phyloP scores from a whole-genome alignment of 257 asterid species.

The Nicotiana obtusifolia region DNA sequence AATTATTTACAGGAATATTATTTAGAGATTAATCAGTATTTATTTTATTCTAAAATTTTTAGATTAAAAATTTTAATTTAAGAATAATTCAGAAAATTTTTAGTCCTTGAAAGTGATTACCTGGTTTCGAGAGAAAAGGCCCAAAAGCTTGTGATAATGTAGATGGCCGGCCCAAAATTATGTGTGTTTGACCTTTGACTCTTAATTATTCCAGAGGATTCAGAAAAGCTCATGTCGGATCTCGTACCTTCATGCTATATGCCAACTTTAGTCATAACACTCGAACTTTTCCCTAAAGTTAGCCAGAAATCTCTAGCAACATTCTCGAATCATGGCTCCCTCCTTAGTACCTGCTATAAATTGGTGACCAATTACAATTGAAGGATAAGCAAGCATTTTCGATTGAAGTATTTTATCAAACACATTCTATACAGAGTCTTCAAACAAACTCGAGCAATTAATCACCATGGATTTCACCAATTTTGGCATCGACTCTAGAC shows the following conservation, averaged over 20 bases:
- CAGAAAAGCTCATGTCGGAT: neutral
- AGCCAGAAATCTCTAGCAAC: neutral
- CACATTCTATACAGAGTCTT: neutral
- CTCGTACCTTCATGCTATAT: neutral
- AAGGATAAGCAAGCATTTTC: too few relatives aligned
- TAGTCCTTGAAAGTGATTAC: too few relatives aligned
- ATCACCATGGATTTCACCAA: slow-evolving; percentile 23
- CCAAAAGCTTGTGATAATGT: too few relatives aligned
- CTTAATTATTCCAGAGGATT: neutral
- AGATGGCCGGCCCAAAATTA: neutral
- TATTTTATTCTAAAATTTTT: too few relatives aligned
- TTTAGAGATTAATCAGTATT: too few relatives aligned
- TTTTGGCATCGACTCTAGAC: slow-evolving; percentile 16
- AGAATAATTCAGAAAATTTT: too few relatives aligned
- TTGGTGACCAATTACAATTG: too few relatives aligned
- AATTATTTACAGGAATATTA: too few relatives aligned
- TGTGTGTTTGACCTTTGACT: neutral
- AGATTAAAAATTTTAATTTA: too few relatives aligned
- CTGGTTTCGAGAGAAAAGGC: too few relatives aligned
- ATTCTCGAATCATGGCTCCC: neutral
- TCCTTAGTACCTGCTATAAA: neutral
- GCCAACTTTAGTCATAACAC: neutral
- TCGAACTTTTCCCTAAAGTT: neutral
- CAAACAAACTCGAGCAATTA: too few relatives aligned
- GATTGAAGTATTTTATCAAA: neutral